These are phyloP conservation scores for Sonneratia alba DNA, from an alignment of 345 rosid genomes.

Conservation along the genomic window DNA sequence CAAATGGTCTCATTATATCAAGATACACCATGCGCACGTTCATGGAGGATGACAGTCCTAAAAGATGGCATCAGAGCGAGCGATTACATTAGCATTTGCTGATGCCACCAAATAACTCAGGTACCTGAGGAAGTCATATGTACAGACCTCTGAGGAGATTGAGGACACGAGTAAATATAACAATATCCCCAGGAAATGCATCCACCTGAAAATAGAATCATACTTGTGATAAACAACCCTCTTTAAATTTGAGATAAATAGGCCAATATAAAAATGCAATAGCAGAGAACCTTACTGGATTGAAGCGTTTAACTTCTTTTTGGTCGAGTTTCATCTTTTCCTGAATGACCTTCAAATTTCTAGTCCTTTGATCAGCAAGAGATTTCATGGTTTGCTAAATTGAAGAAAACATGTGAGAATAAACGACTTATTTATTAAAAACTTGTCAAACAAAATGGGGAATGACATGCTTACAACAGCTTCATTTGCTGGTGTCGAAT, in stretches of 20 bases:
- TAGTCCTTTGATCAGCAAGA: slow-evolving; percentile 56
- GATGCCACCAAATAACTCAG: not conserved
- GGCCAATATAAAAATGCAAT: not conserved
- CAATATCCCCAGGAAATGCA: slow-evolving; percentile 98
- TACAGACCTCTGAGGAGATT: slow-evolving; percentile 85
- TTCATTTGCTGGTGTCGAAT: slow-evolving; percentile 71
- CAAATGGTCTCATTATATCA: slow-evolving; percentile 97
- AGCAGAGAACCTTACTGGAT: slow-evolving; percentile 45
- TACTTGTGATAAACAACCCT: not conserved
- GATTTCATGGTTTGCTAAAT: slow-evolving; percentile 60
- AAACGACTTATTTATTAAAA: slow-evolving; percentile 8
- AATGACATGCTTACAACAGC: slow-evolving; percentile 47
- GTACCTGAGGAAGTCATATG: slow-evolving; percentile 11
- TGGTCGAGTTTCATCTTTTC: slow-evolving; percentile 73
- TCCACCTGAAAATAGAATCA: slow-evolving; percentile 50
- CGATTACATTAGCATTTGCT: not conserved
- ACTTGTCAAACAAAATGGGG: slow-evolving; percentile 16
- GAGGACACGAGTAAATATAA: slow-evolving; percentile 81
- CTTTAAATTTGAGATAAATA: not conserved
- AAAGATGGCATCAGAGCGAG: slow-evolving; percentile 6
- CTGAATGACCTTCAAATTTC: slow-evolving; percentile 79
- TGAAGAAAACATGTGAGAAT: slow-evolving; percentile 17
- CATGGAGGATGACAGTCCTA: slow-evolving; percentile 89
- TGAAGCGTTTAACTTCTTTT: slow-evolving; percentile 89
- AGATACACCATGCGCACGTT: slow-evolving; percentile 69